A percentile compares a stretch with the other conserved stretches of the same genome.
Conservation (phyloP, 2,329 filamentous ascomycete species). For the Fusarium siculi region DNA sequence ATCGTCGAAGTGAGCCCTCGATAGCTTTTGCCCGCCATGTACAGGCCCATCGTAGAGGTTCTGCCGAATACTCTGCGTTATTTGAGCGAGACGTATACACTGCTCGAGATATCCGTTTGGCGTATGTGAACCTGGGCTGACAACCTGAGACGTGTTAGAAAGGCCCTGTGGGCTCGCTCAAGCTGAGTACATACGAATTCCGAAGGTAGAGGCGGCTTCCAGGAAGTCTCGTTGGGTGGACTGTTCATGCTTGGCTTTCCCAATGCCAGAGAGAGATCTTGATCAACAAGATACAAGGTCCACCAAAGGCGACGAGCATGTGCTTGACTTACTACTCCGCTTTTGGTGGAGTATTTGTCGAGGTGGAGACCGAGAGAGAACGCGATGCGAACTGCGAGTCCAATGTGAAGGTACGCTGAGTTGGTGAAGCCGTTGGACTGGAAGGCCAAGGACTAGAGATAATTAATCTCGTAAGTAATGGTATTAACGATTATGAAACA, state of each 20-base stretch:
- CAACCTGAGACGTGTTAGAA: neutral
- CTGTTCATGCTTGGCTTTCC: neutral
- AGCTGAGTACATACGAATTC: neutral
- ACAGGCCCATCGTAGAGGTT: neutral
- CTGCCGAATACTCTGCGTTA: neutral
- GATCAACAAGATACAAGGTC: neutral
- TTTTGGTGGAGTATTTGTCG: neutral
- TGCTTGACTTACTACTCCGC: fast-evolving
- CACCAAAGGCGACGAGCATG: neutral
- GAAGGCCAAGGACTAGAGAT: neutral
- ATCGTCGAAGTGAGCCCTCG: neutral
- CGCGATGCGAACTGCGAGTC: neutral
- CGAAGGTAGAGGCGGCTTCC: neutral
- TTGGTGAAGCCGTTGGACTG: neutral
- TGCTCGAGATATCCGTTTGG: neutral
- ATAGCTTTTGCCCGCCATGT: neutral
- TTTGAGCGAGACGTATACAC: neutral
- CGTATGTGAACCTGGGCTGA: neutral
- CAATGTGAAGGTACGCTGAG: neutral
- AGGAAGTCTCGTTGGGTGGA: fast-evolving
- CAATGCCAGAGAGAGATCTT: neutral
- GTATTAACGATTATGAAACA: no score
- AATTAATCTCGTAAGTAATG: no score
- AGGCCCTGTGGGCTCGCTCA: fast-evolving
- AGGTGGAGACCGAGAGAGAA: neutral